Evolutionary conservation across 768 basidiomycete genomes (phyloP), one percentile per base, ranked within the genome.

Genomic region (Hygrocybe coccinea): DNA sequence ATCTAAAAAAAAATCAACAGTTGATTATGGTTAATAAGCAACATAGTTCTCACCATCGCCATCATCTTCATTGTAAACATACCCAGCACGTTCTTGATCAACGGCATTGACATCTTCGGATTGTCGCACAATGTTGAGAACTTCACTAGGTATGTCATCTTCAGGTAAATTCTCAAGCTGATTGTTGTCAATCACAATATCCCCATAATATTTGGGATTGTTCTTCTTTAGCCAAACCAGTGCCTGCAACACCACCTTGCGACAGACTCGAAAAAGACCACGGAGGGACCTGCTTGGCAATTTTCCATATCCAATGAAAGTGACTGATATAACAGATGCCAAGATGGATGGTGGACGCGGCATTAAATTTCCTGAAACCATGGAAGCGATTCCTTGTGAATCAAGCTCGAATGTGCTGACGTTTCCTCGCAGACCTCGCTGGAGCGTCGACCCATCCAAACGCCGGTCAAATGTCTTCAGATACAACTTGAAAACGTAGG

Each of bases 401-500:
- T 69, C 61, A 11, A 69, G 52, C 0, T 56, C 25, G 46, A 66
- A 72, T 8, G 68, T 68, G 0, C 67, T 71, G 0, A 76, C 71
- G 51, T 72, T 76, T 0, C 74, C 74, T 17, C 49, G 37, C 43
- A 75, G 56, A 0, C 66, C 67, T 0, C 50, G 22, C 35, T 70
- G 59, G 6, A 68, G 22, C 0, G 12, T 25, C 0, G 44, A 11
- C 14, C 52, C 41, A 21, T 62, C 55, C 9, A 44, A 22, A 0
- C 29, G 10, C 0, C 52, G 38, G 4, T 56, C 52, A 8, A 53
- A 46, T 0, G 57, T 33, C 44, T 73, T 74, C 0, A 72, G 73
- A 48, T 58, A 75, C 0, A 78, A 55, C 50, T 77, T 76, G 45
- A 75, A 56, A 0, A 76, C 61, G 46, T 69, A 76, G 10, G 62